Evolutionary conservation across 2,329 filamentous ascomycete species (phyloP), one percentile per base, ranked within the genome.

Genomic region (Xylaria sp.): DNA sequence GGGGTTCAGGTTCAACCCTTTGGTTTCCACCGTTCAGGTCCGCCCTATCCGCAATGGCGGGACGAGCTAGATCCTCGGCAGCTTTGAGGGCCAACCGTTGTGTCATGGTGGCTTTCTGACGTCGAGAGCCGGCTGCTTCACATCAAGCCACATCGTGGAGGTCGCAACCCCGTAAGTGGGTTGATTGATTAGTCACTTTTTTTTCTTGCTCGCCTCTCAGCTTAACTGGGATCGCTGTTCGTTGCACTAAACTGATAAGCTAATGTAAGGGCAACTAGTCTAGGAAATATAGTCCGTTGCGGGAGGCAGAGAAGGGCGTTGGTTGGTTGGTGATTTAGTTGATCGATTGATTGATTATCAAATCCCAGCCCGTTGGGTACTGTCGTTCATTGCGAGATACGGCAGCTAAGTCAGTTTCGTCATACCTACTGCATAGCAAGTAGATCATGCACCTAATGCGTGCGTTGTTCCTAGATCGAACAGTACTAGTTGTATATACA

Each of bases 131-230:
- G 20, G 23, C 41, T 37, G 55, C 59, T 57, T 66, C 54, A 46
- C 62, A 61, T 64, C 52, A 68, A 70, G 65, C 57, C 46, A 68
- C 57, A 37, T 65, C 60, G 65, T 61, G 56, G 54, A 54, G 52
- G 48, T 52, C 13, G 41, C 7, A 46, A 46, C 41, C 48, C 48
- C 55, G 55, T 60, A 50, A 46, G 63, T 32, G 23, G 52, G 23
- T 41, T 64, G 48, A 66, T 41, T 64, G 48, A 66, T 63, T 70
- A 66, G 59, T 63, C 63, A 60, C 59, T 56, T 56, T 57, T 52
- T 56, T 57, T 52, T 28, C 5, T 6, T n/a, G n/a, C 28, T 58
- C n/a, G 37, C 52, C 52, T 58, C 68, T 70, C 65, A 68, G 68
- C 65, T 70, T 50, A 48, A 23, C 68, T 63, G 62, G 68, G 65